Evolutionary conservation across 768 basidiomycete genomes (phyloP), one percentile per base, ranked within the genome.

Genomic region (Xerocomus potaroensis): DNA sequence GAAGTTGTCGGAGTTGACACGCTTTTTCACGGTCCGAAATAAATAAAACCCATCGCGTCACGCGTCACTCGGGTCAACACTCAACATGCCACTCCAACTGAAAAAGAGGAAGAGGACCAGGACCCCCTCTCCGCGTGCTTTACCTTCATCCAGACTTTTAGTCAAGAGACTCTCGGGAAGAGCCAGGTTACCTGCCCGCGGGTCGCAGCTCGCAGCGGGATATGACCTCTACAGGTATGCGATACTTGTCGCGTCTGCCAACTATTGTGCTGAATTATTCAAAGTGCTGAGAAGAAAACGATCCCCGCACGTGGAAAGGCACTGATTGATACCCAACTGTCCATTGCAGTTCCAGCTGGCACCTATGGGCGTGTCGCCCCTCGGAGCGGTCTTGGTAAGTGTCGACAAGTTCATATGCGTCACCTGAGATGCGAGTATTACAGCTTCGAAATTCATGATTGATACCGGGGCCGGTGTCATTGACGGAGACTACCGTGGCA

Each of bases 361-460:
- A 93, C 92, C 4, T 98, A 99, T 62, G 96, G 95, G 53, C 91
- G 96, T 44, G 85, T 99, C 48, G 96, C 96, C 3, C 96, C 96
- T 16, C 81, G 95, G 19, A 91, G 87, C 64, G 96, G 96, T 16
- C 82, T 98, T 22, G 95, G 95, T 96, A 49, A 43, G 85, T 67
- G 16, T 18, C 10, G 24, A 12, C 12, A 6, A 33, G 12, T 26
- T 26, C 38, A n/a, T 19, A 24, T 35, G 43, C 16, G 45, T 18
- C 27, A 30, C 33, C 39, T 41, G 8, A 44, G n/a, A 42, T 15
- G 19, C 44, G 22, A 39, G 23, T 49, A 14, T 33, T 51, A 15
- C 52, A 96, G 96, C 96, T 16, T 88, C 89, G 14, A 99, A 99
- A 63, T 93, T 91, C 66, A 92, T 91, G 83, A 97, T 98, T 48